phyloP scores from a whole-genome alignment of 2,329 filamentous ascomycete species.

The Pyrenophora tritici-repentis region DNA sequence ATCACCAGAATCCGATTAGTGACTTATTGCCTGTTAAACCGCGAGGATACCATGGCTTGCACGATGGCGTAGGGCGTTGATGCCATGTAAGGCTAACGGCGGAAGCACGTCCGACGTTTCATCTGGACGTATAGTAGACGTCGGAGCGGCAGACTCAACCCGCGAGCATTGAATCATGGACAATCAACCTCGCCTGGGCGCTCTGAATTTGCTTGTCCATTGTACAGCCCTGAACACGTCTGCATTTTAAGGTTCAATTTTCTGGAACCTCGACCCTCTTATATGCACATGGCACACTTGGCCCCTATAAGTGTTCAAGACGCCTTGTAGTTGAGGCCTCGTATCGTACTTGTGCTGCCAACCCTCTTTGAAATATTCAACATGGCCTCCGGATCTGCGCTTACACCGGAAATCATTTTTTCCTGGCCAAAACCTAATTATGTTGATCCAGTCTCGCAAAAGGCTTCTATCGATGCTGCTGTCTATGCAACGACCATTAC shows the following conservation, averaged over 20 bases:
- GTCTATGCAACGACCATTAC: neutral
- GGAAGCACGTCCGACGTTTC: neutral
- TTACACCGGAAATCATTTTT: neutral
- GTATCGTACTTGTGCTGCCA: neutral
- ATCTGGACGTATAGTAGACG: neutral
- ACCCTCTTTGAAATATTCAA: neutral
- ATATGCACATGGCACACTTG: neutral
- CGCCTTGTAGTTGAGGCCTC: neutral
- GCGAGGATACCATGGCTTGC: neutral
- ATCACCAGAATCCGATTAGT: neutral
- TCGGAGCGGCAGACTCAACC: neutral
- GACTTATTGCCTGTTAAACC: neutral
- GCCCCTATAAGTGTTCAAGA: neutral
- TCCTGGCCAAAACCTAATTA: neutral
- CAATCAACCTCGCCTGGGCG: neutral
- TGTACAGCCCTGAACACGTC: too few species aligned
- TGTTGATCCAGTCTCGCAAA: neutral
- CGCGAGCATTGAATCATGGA: neutral
- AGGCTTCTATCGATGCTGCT: neutral
- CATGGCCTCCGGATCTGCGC: neutral
- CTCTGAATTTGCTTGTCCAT: too few species aligned
- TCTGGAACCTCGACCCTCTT: neutral
- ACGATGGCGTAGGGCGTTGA: neutral
- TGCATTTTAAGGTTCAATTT: neutral
- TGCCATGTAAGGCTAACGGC: neutral